Base-by-base conservation (phyloP, 108 stramenopile genomes). In the Parietichytrium sp. region DNA sequence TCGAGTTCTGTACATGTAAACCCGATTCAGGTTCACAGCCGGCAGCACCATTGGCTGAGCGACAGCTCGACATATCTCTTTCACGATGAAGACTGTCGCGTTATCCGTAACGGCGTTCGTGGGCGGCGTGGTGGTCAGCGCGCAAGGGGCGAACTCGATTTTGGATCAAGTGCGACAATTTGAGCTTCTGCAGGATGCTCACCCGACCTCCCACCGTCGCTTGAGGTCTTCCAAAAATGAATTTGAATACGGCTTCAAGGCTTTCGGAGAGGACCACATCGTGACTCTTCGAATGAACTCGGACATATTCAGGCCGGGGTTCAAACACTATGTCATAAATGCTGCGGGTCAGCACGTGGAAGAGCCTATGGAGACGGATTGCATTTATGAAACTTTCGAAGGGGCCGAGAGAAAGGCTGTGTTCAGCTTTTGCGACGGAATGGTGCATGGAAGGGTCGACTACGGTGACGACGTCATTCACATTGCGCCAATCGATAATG, bases 391-490 rank as follows among this genome's bases (percentile, higher is more conserved):
- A 27, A n/a, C n/a, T n/a, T n/a, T n/a, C n/a, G n/a, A n/a, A n/a
- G 61, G 61, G 38, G 38, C 61, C 38, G 45, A 72, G 20, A n/a
- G n/a, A n/a, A 72, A 72, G 42, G 25, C 33, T 8, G 20, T 20
- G 16, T 72, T 72, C 45, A 45, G 38, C 33, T 72, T 72, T 72
- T 72, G 61, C 42, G 61, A 42, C 2, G 61, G 61, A 8, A 42
- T 72, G 38, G 61, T 72, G 20, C 42, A 72, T 38, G 61, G 61
- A 0, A 33, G 61, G 38, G 36, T 72, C 45, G 23, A 6, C 15
- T 42, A 38, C 61, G 61, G 45, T 6, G 61, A 38, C 42, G 61
- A 72, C 10, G 36, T 45, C 25, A 42, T 72, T 16, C 61, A 72
- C 20, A 42, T 72, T n/a, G 45, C 36, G 33, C 61, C 61, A 6